Percentiles rank a stretch among this genome's conserved stretches.
Conservation (phyloP, 768 basidiomycete species). For the Ramaria sp. region DNA sequence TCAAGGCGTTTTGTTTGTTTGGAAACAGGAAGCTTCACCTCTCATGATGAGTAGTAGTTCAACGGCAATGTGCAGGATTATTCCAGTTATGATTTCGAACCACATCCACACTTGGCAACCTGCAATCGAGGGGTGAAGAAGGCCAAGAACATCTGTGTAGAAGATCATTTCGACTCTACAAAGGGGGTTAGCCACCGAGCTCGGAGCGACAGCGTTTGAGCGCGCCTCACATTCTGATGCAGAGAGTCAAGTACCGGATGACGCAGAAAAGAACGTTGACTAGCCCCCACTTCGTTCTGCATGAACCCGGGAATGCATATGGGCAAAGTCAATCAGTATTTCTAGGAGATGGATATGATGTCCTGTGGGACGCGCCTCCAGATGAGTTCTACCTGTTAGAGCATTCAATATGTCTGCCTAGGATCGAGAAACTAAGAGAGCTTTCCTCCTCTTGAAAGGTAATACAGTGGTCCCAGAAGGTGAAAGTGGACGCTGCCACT, state of each 20-base stretch:
- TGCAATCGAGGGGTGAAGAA: neutral
- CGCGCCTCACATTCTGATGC: slow-evolving; percentile 1
- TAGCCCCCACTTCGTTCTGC: neutral
- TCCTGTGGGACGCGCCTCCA: neutral
- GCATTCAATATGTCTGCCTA: neutral
- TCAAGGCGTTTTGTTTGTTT: no score
- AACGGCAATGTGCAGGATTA: neutral
- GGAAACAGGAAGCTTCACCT: neutral
- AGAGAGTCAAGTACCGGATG: slow-evolving; percentile 4
- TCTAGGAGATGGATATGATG: neutral
- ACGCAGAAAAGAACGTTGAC: neutral
- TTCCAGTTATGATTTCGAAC: neutral
- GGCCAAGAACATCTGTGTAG: slow-evolving; percentile 1
- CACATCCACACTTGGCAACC: neutral
- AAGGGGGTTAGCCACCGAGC: neutral
- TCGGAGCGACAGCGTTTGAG: neutral
- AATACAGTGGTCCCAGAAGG: slow-evolving; percentile 9
- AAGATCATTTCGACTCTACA: slow-evolving; percentile 3
- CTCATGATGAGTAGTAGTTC: slow-evolving; percentile 3
- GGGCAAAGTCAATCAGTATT: neutral
- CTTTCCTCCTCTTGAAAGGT: slow-evolving; percentile 7
- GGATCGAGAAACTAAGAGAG: neutral
- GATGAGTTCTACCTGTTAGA: neutral
- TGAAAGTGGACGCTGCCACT: slow-evolving; percentile 9
- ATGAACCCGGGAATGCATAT: neutral